Evolutionary conservation across 1,284 basidiomycete species (phyloP), one percentile per base, ranked within the genome.

Genomic region (Fomitopsis schrenkii): DNA sequence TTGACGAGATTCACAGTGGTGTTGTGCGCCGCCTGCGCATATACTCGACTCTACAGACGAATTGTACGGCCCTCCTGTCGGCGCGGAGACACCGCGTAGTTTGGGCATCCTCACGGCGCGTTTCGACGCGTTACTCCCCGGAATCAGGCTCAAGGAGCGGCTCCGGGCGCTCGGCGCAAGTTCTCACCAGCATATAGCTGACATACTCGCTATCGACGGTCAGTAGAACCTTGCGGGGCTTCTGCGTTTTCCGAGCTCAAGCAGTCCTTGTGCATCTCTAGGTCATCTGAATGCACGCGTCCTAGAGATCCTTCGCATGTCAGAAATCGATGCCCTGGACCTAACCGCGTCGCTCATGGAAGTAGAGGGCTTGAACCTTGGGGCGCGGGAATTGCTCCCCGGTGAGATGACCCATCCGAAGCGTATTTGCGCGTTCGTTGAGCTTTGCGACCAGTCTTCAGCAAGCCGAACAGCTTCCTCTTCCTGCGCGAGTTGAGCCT

Each of bases 401-500:
- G 79, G 85, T 85, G 10, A 41, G 55, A 56, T 59, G 15, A 12
- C 6, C n/a, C 19, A 10, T 22, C 22, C 17, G 15, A 9, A 10
- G 22, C 17, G 30, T 33, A 30, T 59, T 35, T 3, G 15, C 9
- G 1, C 30, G 3, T 40, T 30, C 1, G 41, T 22, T 44, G 35
- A 19, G 17, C 19, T 9, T 33, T 19, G 22, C n/a, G 22, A 6
- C 38, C 44, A 88, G 86, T 79, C 7, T 82, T 88, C 64, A 73
- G 76, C 55, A 77, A 76, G 59, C 79, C 81, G 1, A 77, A 80
- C 62, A 79, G 77, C 65, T 88, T 86, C 67, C 73, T 73, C 7
- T 79, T 74, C 56, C 75, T 89, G n/a, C 70, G 73, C 8, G 76
- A 79, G 55, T 74, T 88, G 17, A 77, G 77, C 4, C 77, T 88